Base-by-base conservation (phyloP, 768 basidiomycete genomes). In the Leucocoprinus leucothites region DNA sequence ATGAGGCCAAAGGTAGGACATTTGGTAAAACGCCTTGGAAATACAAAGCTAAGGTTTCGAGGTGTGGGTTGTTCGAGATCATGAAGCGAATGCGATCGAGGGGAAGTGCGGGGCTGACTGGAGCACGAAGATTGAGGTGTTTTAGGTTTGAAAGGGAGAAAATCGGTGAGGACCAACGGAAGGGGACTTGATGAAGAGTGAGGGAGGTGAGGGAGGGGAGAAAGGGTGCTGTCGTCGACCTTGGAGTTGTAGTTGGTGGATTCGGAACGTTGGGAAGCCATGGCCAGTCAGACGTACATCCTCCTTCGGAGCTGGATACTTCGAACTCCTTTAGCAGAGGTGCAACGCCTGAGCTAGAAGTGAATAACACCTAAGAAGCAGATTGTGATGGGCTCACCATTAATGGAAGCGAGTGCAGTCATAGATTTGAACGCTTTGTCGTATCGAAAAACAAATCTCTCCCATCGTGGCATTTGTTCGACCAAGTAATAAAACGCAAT, bases 391-490 rank as follows among this genome's bases (percentile, higher is more conserved):
- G 51, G 70, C 81, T 45, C 57, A 89, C 89, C 87, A 49, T 76
- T 79, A 61, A 91, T 84, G 16, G 84, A 81, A 65, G 87, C 87
- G 59, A 92, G 76, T 7, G 90, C 88, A 55, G 75, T 74, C 71
- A 90, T 80, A 3, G 88, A 89, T 16, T 82, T 70, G 67, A 91
- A 91, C 31, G 85, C 85, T 65, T 82, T 86, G 63, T 90, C 87
- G 60, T 89, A 91, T 40, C 85, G 74, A 63, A 92, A 91, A 9
- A 91, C 79, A 61, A 92, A 92, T 21, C 89, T 77, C 64, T 87
- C 78, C 89, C 89, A 92, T 25, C 89, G 80, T 59, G 83, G 82
- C 83, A 91, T 91, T 65, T 90, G 86, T 60, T 88, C 82, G 1
- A 86, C 83, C 19, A 92, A 69, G 64, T 91, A 92, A 66, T 79